Evolutionary conservation across 352 stramenopile species (phyloP).

Genomic region (Detonula confervacea): DNA sequence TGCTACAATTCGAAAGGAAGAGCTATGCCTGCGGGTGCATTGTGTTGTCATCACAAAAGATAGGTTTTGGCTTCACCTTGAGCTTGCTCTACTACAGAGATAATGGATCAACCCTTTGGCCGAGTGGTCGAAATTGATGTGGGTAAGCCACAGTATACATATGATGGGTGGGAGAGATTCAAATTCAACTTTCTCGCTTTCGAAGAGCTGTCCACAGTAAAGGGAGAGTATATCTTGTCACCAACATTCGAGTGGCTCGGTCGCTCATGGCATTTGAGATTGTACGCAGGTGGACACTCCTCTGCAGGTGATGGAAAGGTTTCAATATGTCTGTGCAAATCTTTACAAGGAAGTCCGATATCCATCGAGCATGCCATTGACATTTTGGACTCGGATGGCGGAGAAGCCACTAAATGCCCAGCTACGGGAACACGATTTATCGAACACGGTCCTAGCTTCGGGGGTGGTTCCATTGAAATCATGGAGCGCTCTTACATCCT

Average conservation of each 20-base stretch:
- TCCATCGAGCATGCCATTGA: background rate
- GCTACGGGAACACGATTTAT: too few relatives aligned
- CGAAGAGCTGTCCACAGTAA: background rate
- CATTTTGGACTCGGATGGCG: background rate
- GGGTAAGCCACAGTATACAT: background rate
- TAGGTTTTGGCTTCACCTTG: too few relatives aligned
- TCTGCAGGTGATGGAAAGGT: background rate
- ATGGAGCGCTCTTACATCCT: too few relatives aligned
- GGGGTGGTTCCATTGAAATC: too few relatives aligned
- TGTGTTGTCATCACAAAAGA: too few relatives aligned
- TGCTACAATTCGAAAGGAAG: too few relatives aligned
- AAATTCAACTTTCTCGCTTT: background rate
- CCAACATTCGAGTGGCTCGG: background rate
- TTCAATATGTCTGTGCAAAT: background rate
- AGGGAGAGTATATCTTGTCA: background rate
- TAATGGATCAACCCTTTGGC: too few relatives aligned
- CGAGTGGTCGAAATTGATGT: background rate
- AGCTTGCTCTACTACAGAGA: too few relatives aligned
- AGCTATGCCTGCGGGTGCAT: too few relatives aligned
- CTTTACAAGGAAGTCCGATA: background rate
- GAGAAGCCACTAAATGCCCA: background rate
- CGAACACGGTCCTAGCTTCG: too few relatives aligned
- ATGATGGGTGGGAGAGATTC: background rate
- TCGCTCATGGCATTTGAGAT: background rate
- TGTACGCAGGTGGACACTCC: background rate